Percentiles rank a stretch among this genome's conserved stretches.
Evolutionary conservation across 345 rosid genomes (phyloP).

Genomic region (Viola odorata): DNA sequence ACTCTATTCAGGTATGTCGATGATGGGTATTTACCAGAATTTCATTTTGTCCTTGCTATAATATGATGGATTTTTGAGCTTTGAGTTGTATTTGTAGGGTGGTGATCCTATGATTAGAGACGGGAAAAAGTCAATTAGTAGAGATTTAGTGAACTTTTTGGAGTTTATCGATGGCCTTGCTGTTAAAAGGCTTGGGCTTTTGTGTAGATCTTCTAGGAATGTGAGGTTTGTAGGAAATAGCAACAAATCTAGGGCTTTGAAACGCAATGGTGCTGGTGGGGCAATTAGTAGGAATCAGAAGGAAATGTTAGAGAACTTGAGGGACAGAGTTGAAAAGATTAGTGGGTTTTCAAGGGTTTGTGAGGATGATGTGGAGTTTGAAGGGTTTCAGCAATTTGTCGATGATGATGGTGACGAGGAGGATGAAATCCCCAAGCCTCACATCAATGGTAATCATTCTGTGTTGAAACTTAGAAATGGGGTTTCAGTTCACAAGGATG

Average conservation of each 20-base stretch:
- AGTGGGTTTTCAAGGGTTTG: constrained; percentile 34
- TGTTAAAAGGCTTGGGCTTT: constrained; percentile 29
- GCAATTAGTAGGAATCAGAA: constrained; percentile 25
- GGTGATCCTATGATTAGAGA: constrained; percentile 73
- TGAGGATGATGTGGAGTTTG: constrained; percentile 50
- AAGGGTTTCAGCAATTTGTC: constrained; percentile 48
- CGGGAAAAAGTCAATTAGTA: constrained; percentile 64
- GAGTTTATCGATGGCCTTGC: constrained; percentile 51
- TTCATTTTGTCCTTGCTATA: not conserved
- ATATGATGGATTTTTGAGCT: not conserved
- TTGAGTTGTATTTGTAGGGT: constrained; percentile 31
- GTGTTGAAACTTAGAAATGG: constrained; percentile 24
- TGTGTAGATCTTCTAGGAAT: constrained; percentile 30
- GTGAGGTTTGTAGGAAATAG: constrained; percentile 25
- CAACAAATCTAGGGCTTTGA: constrained; percentile 27
- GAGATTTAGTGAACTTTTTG: constrained; percentile 57
- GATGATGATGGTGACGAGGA: constrained; percentile 27
- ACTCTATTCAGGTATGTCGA: constrained; percentile 63
- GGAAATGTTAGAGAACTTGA: constrained; percentile 37
- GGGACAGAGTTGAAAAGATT: constrained; percentile 40
- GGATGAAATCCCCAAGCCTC: constrained; percentile 16
- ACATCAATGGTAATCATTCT: constrained; percentile 12
- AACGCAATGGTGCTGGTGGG: constrained; percentile 8
- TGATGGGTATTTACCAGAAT: not conserved
- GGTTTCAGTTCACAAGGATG: constrained; percentile 23